Evolutionary conservation across 306 rosid species (phyloP).

Genomic region (Cicer arietinum): DNA sequence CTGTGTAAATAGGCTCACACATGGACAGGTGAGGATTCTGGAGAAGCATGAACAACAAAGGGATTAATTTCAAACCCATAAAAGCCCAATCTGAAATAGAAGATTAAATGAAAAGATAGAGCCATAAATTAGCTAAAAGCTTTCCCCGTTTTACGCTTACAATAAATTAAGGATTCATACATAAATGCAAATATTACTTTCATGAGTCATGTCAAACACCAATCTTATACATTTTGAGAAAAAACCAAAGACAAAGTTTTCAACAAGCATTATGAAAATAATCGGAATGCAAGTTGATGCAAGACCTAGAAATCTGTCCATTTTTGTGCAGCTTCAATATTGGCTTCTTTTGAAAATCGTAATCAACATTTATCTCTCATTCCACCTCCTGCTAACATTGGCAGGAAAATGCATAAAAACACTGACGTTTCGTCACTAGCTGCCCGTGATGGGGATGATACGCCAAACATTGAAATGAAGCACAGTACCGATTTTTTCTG

Average conservation of each 20-base stretch:
- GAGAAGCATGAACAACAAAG: slow-evolving; percentile 46
- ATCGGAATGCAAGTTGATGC: slow-evolving; percentile 71
- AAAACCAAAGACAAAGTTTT: slow-evolving; percentile 10
- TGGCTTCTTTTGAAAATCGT: slow-evolving; percentile 71
- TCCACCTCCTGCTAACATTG: slow-evolving; percentile 64
- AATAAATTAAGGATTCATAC: slow-evolving; percentile 3
- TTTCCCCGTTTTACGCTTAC: neutral
- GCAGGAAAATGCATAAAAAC: slow-evolving; percentile 60
- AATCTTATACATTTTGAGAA: neutral
- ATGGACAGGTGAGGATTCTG: slow-evolving; percentile 82
- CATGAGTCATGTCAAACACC: neutral
- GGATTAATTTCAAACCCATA: slow-evolving; percentile 46
- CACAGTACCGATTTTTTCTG: slow-evolving; percentile 50
- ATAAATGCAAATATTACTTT: slow-evolving; percentile 14
- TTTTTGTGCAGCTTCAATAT: slow-evolving; percentile 82
- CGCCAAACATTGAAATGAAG: slow-evolving; percentile 65
- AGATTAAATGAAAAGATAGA: slow-evolving; percentile 20
- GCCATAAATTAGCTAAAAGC: slow-evolving; percentile 25
- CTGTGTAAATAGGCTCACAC: slow-evolving; percentile 62
- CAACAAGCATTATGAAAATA: slow-evolving; percentile 30
- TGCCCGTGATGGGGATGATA: slow-evolving; percentile 55
- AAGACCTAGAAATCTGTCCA: slow-evolving; percentile 83
- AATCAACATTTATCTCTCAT: slow-evolving; percentile 64
- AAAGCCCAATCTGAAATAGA: slow-evolving; percentile 28
- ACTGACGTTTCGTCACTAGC: slow-evolving; percentile 56